phyloP scores from a whole-genome alignment of 805 yeast species.

The Suhomyces kilbournensis region DNA sequence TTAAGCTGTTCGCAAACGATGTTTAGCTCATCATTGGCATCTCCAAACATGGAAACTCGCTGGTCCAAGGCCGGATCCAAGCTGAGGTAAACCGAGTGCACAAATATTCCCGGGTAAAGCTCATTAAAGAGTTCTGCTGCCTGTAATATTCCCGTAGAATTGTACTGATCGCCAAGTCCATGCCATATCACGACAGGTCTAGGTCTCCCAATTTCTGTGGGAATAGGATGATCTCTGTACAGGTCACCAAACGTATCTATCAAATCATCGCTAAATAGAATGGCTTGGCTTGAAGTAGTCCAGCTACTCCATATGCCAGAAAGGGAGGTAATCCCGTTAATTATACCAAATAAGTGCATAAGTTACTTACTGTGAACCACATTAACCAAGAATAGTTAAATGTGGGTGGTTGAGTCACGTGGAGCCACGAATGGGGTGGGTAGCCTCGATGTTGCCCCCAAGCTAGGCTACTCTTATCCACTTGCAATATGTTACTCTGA shows the following conservation, averaged over 20 bases:
- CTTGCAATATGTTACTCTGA: not conserved
- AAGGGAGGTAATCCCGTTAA: not conserved
- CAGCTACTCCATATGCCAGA: not conserved
- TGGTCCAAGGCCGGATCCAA: slow-evolving; percentile 51
- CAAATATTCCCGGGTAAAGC: slow-evolving; percentile 47
- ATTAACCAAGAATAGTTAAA: not conserved
- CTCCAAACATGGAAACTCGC: slow-evolving; percentile 56
- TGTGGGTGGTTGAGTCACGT: not conserved
- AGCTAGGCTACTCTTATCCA: no score
- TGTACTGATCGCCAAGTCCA: slow-evolving; percentile 76
- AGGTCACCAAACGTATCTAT: not conserved
- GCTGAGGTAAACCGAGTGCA: slow-evolving; percentile 54
- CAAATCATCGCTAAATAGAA: not conserved
- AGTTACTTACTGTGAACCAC: not conserved
- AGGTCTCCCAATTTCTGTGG: not conserved
- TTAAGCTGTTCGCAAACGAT: slow-evolving; percentile 54
- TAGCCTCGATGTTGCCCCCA: no score
- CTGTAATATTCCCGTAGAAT: slow-evolving; percentile 55
- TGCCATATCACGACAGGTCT: slow-evolving; percentile 76
- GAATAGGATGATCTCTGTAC: not conserved
- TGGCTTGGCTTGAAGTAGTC: not conserved
- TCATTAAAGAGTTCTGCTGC: slow-evolving; percentile 42
- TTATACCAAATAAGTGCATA: not conserved
- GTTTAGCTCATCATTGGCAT: slow-evolving; percentile 52
- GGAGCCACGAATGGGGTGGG: not conserved